A percentile compares a stretch with the other conserved stretches of the same genome.
These are phyloP conservation scores for Trichoderma erinaceum DNA, from an alignment of 495 filamentous ascomycete species.

Conservation along the genomic window DNA sequence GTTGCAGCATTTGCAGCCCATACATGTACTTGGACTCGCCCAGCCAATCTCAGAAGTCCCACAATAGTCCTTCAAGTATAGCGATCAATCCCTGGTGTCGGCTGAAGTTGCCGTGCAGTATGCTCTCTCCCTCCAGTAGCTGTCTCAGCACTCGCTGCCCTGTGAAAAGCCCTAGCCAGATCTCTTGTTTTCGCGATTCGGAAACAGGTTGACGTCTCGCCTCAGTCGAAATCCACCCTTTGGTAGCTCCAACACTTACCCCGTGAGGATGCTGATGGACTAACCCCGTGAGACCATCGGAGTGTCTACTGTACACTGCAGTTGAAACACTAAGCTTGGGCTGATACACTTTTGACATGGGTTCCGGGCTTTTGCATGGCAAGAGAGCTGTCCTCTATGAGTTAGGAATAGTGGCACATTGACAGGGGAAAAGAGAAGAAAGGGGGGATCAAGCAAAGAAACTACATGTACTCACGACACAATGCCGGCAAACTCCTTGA, in stretches of 20 bases:
- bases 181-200: conserved; percentile 30
- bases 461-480: conserved; percentile 29
- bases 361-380: conserved; percentile 37
- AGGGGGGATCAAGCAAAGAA: neutral
- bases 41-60: conserved; percentile 37
- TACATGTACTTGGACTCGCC: conserved; percentile 38
- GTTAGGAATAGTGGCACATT: neutral
- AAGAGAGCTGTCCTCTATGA: conserved; percentile 18
- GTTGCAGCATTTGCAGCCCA: conserved; percentile 31
- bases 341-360: conserved; percentile 36
- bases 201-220: conserved; percentile 41
- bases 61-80: conserved; percentile 20
- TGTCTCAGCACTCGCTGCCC: neutral
- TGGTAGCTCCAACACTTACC: conserved; percentile 30
- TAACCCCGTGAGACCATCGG: conserved; percentile 37
- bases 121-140: neutral
- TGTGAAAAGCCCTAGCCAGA: conserved; percentile 20
- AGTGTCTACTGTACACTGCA: conserved; percentile 44
- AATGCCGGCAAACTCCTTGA: conserved; percentile 34
- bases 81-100: conserved; percentile 1
- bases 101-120: neutral
- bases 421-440: neutral
- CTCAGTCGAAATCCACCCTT: conserved; percentile 29
- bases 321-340: conserved; percentile 41
- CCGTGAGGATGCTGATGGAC: conserved; percentile 27